A percentile compares a stretch with the other conserved stretches of the same genome.
Evolutionary conservation across 169 alveolate species (phyloP).

Genomic region (Plasmodium yoelii): DNA sequence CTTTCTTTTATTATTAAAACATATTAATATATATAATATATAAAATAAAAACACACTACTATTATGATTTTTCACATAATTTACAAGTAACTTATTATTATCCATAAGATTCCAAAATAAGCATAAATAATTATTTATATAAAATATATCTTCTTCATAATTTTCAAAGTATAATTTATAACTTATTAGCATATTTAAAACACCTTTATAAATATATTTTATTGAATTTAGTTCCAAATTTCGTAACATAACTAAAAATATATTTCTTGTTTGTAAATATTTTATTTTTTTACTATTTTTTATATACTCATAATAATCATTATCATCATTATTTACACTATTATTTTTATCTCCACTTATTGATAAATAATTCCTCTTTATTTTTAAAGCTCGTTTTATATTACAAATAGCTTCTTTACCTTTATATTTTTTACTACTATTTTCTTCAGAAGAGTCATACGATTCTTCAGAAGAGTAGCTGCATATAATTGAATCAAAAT

Average conservation of each 20-base stretch:
- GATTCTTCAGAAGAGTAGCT: constrained; percentile 13
- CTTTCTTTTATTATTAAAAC: constrained; percentile 45
- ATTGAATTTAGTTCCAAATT: constrained; percentile 13
- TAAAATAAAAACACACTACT: constrained; percentile 52
- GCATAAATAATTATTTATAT: constrained; percentile 44
- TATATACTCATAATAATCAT: constrained; percentile 27
- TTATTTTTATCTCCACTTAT: background rate
- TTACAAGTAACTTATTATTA: constrained; percentile 32
- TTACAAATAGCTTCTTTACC: constrained; percentile 1
- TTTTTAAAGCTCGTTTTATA: constrained; percentile 21
- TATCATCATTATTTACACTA: background rate
- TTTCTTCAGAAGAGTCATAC: background rate
- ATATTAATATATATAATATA: constrained; percentile 45
- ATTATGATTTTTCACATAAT: constrained; percentile 34
- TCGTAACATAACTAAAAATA: constrained; percentile 52
- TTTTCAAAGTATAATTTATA: constrained; percentile 62
- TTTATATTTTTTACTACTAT: constrained; percentile 5
- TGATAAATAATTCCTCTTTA: constrained; percentile 5
- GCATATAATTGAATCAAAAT: background rate
- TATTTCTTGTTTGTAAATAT: constrained; percentile 26
- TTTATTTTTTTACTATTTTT: constrained; percentile 37
- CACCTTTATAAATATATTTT: constrained; percentile 57
- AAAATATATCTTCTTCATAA: constrained; percentile 45
- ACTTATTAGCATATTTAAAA: constrained; percentile 66
- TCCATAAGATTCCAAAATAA: constrained; percentile 70